These are phyloP conservation scores for Cryptococcus sp. DNA, from an alignment of 1,284 basidiomycete genomes.

Conservation along the genomic window DNA sequence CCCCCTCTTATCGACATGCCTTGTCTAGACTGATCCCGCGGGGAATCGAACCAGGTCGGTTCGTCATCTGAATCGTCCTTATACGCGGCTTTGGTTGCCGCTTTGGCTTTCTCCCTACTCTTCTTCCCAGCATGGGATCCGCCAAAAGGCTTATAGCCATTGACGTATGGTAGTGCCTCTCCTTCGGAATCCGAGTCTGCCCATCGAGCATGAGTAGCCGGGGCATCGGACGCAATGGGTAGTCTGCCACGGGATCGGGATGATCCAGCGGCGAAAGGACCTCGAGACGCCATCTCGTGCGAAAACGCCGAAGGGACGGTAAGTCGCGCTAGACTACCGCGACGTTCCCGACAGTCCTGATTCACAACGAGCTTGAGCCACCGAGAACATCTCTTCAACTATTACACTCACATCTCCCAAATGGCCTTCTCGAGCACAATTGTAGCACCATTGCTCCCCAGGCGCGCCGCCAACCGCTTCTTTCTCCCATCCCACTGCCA, in stretches of 20 bases:
- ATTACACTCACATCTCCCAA: slow-evolving; percentile 73
- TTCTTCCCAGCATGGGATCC: slow-evolving; percentile 35
- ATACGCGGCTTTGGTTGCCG: slow-evolving; percentile 10
- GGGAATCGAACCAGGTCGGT: slow-evolving; percentile 13
- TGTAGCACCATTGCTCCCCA: slow-evolving; percentile 68
- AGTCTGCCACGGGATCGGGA: slow-evolving; percentile 2
- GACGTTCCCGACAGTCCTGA: slow-evolving; percentile 69
- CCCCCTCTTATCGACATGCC: slow-evolving; percentile 1
- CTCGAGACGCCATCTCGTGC: slow-evolving; percentile 64
- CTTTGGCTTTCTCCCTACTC: slow-evolving; percentile 28
- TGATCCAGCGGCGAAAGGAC: slow-evolving; percentile 63
- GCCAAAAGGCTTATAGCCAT: slow-evolving; percentile 20
- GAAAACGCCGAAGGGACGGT: slow-evolving; percentile 74
- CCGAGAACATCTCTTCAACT: background rate
- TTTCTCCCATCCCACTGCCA: slow-evolving; percentile 36
- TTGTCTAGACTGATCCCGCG: background rate
- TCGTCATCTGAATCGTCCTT: slow-evolving; percentile 10
- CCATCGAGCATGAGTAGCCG: slow-evolving; percentile 29
- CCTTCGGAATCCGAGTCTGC: slow-evolving; percentile 23
- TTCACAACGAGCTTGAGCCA: background rate
- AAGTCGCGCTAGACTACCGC: slow-evolving; percentile 59
- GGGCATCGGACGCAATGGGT: slow-evolving; percentile 5
- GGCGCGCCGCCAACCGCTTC: slow-evolving; percentile 39
- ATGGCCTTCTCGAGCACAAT: slow-evolving; percentile 76
- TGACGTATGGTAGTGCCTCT: slow-evolving; percentile 19